Conservation (phyloP, 495 filamentous ascomycete genomes). For the Tuber borchii region DNA sequence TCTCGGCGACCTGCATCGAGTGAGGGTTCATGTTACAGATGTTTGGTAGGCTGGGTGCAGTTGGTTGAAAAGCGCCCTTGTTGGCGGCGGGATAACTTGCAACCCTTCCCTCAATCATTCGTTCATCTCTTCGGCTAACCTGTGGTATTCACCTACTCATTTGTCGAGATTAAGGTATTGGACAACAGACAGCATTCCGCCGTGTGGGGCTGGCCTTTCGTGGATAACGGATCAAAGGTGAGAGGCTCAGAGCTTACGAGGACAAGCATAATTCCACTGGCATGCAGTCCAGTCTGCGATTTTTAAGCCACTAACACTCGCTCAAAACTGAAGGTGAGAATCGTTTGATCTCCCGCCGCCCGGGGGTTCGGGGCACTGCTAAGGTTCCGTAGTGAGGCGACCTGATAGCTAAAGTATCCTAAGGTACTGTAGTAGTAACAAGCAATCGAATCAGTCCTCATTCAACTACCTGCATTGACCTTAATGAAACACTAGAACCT, state of each 20-base stretch:
- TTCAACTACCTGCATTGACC: background rate
- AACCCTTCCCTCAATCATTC: background rate
- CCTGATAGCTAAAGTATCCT: background rate
- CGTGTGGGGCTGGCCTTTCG: background rate
- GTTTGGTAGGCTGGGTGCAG: background rate
- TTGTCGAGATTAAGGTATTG: background rate
- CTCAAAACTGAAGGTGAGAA: background rate
- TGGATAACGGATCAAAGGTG: background rate
- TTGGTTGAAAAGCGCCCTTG: background rate
- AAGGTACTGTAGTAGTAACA: background rate
- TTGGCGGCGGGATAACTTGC: background rate
- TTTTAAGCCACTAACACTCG: background rate
- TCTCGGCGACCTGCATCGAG: background rate
- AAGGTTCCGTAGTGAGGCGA: background rate
- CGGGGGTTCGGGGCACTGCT: background rate
- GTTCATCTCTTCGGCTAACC: background rate
- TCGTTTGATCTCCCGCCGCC: background rate
- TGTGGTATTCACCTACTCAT: background rate
- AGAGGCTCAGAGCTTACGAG: background rate
- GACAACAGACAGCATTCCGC: background rate
- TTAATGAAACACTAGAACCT: background rate
- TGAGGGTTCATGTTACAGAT: background rate
- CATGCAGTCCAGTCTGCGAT: background rate
- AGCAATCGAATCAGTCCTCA: background rate
- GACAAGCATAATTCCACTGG: background rate